Base-by-base conservation (phyloP, 2,329 filamentous ascomycete genomes). In the Fusarium vanettenii region DNA sequence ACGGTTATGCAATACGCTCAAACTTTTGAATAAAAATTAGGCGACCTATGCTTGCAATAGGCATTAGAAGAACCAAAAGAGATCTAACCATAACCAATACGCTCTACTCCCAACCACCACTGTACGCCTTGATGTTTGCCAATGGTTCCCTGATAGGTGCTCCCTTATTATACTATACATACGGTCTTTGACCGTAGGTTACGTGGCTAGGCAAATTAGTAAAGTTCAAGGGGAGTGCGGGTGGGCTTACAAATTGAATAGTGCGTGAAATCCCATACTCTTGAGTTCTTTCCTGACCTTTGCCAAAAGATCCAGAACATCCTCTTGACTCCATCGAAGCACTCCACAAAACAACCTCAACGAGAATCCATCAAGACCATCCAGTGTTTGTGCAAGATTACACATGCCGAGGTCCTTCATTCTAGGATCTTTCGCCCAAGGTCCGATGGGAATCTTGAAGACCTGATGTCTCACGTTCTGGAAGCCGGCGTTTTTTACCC, bases 401-500 rank as follows among this genome's bases (percentile, higher is more conserved):
- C 69, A 71, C 69, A 71, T 52, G 4, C 83, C 83, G 4, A 84
- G 76, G 37, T 84, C 79, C 57, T 83, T 78, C 25, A 76, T 73
- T 3, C 63, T 66, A 1, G 71, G 67, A 37, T 82, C 81, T 52
- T 52, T 52, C 25, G 48, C 64, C 84, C 85, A 86, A 0, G 80
- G 75, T 0, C 82, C 82, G 11, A 81, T 78, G 0, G 83, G 83
- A 43, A 81, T 68, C 66, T 81, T 81, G 69, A 78, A 81, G 8
- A 75, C 37, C 4, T 72, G 75, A 39, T 83, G 78, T 0, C 75
- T 75, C 18, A 84, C 72, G 52, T 83, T 81, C 7, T 72, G 52
- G 55, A 86, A 85, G 1, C 85, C 84, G 4, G 78, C 81, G 2
- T 80, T 79, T 25, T 69, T 73, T 18, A 84, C 73, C 79, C 80